phyloP scores from a whole-genome alignment of 257 asterid species.

The Linaria vulgaris region DNA sequence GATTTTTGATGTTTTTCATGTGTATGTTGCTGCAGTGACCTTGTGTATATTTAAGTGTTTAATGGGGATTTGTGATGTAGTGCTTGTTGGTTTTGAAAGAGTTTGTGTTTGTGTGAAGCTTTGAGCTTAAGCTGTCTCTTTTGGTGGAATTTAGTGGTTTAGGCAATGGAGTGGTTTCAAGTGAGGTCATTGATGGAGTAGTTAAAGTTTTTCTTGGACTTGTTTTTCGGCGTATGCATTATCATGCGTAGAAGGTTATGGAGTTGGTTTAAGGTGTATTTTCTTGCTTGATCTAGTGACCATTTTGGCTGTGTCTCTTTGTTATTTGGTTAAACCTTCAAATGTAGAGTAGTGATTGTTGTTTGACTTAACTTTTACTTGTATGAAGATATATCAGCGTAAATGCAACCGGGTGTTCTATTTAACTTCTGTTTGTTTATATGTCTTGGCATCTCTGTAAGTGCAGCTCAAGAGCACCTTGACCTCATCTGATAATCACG shows the following conservation, averaged over 20 bases:
- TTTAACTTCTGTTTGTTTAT: neutral
- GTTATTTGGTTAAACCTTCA: conserved; percentile 7
- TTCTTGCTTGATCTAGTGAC: neutral
- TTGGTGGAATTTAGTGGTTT: conserved; percentile 12
- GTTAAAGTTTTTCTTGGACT: conserved; percentile 19
- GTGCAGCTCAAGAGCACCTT: conserved; percentile 8
- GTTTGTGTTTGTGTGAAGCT: conserved; percentile 14
- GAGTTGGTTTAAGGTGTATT: conserved; percentile 16
- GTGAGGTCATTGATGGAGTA: conserved; percentile 41
- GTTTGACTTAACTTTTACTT: neutral
- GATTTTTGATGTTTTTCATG: neutral
- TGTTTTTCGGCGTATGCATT: conserved; percentile 13
- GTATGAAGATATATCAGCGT: neutral
- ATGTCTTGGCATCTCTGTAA: neutral
- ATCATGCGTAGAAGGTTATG: neutral
- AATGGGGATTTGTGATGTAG: neutral
- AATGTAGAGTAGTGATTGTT: neutral
- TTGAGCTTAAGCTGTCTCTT: neutral
- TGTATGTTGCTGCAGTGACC: conserved; percentile 20
- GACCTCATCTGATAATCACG: neutral
- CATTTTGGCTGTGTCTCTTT: neutral
- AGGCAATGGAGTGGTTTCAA: conserved; percentile 41
- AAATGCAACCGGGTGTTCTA: neutral
- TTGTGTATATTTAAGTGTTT: conserved; percentile 11
- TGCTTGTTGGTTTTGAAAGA: neutral